Base-by-base conservation (phyloP, 371 early-diverging fungal species). In the Lichtheimia hyalospora region DNA sequence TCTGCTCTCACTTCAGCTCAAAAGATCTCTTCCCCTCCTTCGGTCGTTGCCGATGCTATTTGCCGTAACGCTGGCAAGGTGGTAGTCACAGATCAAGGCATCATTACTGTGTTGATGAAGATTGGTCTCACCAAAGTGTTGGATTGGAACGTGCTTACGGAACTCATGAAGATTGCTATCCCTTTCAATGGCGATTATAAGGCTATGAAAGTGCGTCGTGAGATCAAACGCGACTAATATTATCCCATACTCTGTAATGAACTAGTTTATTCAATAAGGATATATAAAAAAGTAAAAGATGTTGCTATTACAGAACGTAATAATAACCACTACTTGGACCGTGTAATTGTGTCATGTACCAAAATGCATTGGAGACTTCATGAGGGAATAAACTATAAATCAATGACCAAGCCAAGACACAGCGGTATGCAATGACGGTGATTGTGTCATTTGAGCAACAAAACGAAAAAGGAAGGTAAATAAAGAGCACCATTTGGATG, bases 51-150 rank as follows among this genome's bases (percentile, higher is more conserved):
- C 14, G 83, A 84, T 41, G 79, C 84, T 6, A 68, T 85, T 34
- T 81, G 78, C 52, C 72, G 75, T 40, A 79, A 77, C 56, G 85
- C 85, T 23, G 87, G 87, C 49, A 78, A 81, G 50, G 69, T 82
- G 25, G 73, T 80, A 34, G 71, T 84, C 18, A 70, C 81, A 27
- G 87, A 86, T 56, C 84, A 86, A 60, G 87, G 86, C 57, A 72
- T 68, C 43, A 75, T 79, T 44, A 81, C 81, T 40, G 77, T 82
- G 4, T 34, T 78, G n/a, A 78, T 82, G 80, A 79, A 75, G 64
- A 79, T 77, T 28, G 52, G 62, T 3, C 61, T 70, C 52, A 71
- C 73, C 57, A 79, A 78, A 62, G 40, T 76, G 1, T 61, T 83
- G 55, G 76, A 79, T 23, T 73, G 82, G 83, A 79, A 78, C 25